Evolutionary conservation across 176 grass and related monocot genomes (phyloP), one percentile per base, ranked within the genome.

Genomic region (Phyllostachys edulis): DNA sequence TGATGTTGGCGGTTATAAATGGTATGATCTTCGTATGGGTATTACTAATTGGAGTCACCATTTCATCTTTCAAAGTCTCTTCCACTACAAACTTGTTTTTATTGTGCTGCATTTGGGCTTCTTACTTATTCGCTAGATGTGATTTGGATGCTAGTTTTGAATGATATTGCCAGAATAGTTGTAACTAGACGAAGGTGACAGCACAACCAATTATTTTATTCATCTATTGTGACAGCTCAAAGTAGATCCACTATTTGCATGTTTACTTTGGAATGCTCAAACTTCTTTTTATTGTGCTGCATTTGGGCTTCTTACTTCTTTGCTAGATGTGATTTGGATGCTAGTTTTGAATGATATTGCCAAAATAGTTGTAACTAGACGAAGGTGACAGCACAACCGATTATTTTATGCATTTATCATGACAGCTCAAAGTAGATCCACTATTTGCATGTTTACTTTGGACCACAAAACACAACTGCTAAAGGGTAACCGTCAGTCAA

Each of bases 1-100:
- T 84, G 93, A 96, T 91, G 91, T 99, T 83, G 96, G 96, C 42
- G 91, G 96, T 83, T 99, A 91, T 87, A 96, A 96, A 81, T 99
- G 93, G 96, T 99, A 99, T 76, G 83, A 7, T 49, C 21, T 44
- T 68, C 4, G 5, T 79, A 72, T 62, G 18, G 9, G n/a, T 64
- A 69, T 42, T 80, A 34, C 32, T 34, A 59, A 68, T 67, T 56
- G 50, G 1, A 65, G 7, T 68, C 57, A 23, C 6, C 41, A 17
- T 67, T 42, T 84, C 41, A 34, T 77, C 59, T 10, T 84, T 84
- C 10, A 7, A 66, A 50, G 15, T 67, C 76, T 62, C n/a, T 86
- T 80, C 15, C 24, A 16, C 36, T 21, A 34, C 20, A 75, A 1
- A 65, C 38, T 54, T 87, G 24, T 74, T 54, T 87, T 38, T 72